A percentile compares a stretch with the other conserved stretches of the same genome.
phyloP scores from a whole-genome alignment of 176 grass and related monocot genomes.

The Secale cereale region DNA sequence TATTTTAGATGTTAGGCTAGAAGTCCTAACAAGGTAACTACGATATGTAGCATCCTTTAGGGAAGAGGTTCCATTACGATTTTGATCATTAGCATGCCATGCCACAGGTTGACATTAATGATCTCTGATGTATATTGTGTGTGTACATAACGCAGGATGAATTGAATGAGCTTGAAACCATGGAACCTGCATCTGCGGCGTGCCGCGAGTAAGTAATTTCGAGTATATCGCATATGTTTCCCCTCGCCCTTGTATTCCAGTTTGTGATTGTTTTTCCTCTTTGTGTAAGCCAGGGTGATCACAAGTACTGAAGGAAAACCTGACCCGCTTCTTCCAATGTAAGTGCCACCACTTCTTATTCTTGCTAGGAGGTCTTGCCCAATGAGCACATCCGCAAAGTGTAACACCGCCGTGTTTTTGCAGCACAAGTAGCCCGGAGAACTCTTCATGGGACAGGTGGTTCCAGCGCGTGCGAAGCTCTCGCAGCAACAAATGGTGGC shows the following conservation, averaged over 20 bases:
- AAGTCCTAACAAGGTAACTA: neutral
- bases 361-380: neutral
- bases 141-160: slow-evolving; percentile 55
- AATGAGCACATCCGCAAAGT: neutral
- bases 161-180: slow-evolving; percentile 74
- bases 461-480: slow-evolving; percentile 87
- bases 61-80: neutral
- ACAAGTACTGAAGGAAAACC: slow-evolving; percentile 77
- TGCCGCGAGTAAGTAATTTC: slow-evolving; percentile 80
- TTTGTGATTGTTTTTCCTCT: neutral
- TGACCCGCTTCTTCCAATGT: slow-evolving; percentile 88
- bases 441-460: slow-evolving; percentile 90
- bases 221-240: slow-evolving; percentile 19
- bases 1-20: slow-evolving; percentile 5
- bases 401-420: neutral
- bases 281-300: slow-evolving; percentile 55
- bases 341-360: slow-evolving; percentile 16
- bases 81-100: neutral
- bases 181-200: slow-evolving; percentile 70
- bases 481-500: slow-evolving; percentile 90
- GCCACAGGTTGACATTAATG: neutral
- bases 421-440: slow-evolving; percentile 84
- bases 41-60: neutral
- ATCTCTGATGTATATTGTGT: slow-evolving; percentile 9
- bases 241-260: neutral